Evolutionary conservation across 2,329 filamentous ascomycete species (phyloP).

Genomic region (Aspergillus pseudonomiae): DNA sequence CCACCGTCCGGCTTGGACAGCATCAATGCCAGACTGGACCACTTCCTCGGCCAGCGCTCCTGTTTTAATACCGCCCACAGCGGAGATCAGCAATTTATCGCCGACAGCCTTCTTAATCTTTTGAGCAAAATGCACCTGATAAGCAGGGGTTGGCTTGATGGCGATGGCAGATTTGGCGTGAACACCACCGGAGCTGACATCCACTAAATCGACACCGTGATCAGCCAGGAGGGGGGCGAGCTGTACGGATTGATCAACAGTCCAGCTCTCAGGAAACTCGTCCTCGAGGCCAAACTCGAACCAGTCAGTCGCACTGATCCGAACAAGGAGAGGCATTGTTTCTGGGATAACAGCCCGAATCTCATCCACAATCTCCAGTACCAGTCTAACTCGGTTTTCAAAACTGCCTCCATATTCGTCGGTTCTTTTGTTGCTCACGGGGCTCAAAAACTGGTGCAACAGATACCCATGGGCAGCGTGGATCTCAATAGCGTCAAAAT

Average conservation of each 20-base stretch:
- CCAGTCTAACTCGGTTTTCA: conserved; percentile 16
- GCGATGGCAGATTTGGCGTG: conserved; percentile 16
- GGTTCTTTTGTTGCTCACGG: conserved; percentile 25
- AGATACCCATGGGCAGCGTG: conserved; percentile 34
- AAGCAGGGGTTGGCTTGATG: conserved; percentile 24
- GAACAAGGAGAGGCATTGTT: conserved; percentile 60
- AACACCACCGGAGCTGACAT: conserved; percentile 7
- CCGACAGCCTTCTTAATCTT: conserved; percentile 28
- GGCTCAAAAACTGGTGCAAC: conserved; percentile 30
- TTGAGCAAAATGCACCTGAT: conserved; percentile 30
- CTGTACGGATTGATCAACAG: conserved; percentile 14
- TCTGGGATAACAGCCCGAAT: conserved; percentile 52
- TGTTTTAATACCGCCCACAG: conserved; percentile 26
- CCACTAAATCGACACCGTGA: conserved; percentile 9
- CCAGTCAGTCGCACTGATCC: conserved; percentile 67
- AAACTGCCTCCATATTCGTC: conserved; percentile 27
- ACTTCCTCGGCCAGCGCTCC: conserved; percentile 50
- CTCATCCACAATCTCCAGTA: conserved; percentile 15
- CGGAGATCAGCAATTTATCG: conserved; percentile 24
- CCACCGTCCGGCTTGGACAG: conserved; percentile 54
- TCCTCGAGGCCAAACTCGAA: conserved; percentile 47
- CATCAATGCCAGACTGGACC: conserved; percentile 53
- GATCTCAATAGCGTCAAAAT: conserved; percentile 36
- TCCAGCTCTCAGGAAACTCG: conserved; percentile 25
- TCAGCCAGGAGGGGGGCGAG: conserved; percentile 15